Conservation (phyloP, 192 early-diverging fungal genomes). For the Entomortierella parvispora region DNA sequence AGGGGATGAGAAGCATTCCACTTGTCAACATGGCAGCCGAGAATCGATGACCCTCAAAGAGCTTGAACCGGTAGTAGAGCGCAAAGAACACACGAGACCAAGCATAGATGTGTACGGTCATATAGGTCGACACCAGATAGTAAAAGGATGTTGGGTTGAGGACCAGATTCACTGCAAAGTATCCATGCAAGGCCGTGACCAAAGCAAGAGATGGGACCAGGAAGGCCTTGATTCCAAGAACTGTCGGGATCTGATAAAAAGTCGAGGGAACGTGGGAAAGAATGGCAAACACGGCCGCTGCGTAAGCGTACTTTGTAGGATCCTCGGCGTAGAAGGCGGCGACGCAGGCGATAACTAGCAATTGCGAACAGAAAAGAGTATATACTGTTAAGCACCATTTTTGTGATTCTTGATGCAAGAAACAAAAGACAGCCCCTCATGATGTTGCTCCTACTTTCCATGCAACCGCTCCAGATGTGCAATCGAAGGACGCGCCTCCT, state of each 20-base stretch:
- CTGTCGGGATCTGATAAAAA: slow-evolving; percentile 47
- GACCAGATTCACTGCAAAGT: slow-evolving; percentile 40
- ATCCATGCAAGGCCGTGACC: slow-evolving; percentile 42
- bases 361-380: neutral
- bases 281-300: slow-evolving; percentile 16
- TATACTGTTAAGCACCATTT: neutral
- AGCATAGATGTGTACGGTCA: slow-evolving; percentile 51
- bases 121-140: slow-evolving; percentile 40
- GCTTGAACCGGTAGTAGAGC: slow-evolving; percentile 41
- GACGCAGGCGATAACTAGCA: slow-evolving; percentile 34
- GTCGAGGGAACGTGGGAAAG: slow-evolving; percentile 42
- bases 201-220: slow-evolving; percentile 30
- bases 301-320: slow-evolving; percentile 41
- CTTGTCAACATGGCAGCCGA: slow-evolving; percentile 51
- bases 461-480: slow-evolving; percentile 39
- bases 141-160: slow-evolving; percentile 42
- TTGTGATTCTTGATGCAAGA: neutral
- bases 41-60: slow-evolving; percentile 42
- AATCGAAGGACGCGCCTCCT: slow-evolving; percentile 33
- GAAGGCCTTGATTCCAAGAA: slow-evolving; percentile 50
- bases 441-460: slow-evolving; percentile 22
- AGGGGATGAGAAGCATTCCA: slow-evolving; percentile 36
- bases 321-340: slow-evolving; percentile 41
- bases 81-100: slow-evolving; percentile 53
- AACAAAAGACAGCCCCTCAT: neutral